These are phyloP conservation scores for Suhomyces maxii DNA, from an alignment of 1,139 yeast species.

Conservation along the genomic window DNA sequence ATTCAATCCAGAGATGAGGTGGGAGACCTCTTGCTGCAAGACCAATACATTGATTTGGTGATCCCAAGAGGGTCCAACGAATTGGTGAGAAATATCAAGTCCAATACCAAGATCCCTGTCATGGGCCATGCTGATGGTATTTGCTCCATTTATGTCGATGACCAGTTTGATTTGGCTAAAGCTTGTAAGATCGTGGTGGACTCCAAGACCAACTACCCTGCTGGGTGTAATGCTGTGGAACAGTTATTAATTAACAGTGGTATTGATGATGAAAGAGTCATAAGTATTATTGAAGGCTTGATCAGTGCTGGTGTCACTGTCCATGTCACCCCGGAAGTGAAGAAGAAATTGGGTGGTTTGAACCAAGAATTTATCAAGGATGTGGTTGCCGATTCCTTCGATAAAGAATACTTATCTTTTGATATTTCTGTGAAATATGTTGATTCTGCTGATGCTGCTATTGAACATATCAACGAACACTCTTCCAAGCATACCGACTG, in stretches of 20 bases:
- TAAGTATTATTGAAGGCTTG: slow-evolving; percentile 48
- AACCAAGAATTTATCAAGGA: slow-evolving; percentile 24
- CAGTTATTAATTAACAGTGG: slow-evolving; percentile 68
- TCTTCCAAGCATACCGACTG: slow-evolving; percentile 97
- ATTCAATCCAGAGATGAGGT: slow-evolving; percentile 90
- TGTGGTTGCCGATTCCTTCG: slow-evolving; percentile 56
- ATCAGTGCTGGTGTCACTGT: slow-evolving; percentile 68
- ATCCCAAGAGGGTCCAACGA: slow-evolving; percentile 97
- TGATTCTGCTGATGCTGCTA: slow-evolving; percentile 63
- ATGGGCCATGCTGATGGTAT: slow-evolving; percentile 99
- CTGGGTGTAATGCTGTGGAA: slow-evolving; percentile 97
- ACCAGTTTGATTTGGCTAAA: slow-evolving; percentile 70
- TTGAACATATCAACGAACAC: slow-evolving; percentile 79
- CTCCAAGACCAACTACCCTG: slow-evolving; percentile 94
- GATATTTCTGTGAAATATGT: slow-evolving; percentile 76
- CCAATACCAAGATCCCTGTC: slow-evolving; percentile 90
- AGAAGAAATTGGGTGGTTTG: slow-evolving; percentile 16
- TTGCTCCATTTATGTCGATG: slow-evolving; percentile 83
- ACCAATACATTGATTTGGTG: slow-evolving; percentile 87
- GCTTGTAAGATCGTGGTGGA: slow-evolving; percentile 77
- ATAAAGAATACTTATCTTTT: slow-evolving; percentile 77
- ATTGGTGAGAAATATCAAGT: slow-evolving; percentile 81
- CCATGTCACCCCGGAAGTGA: slow-evolving; percentile 62
- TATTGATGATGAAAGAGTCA: slow-evolving; percentile 42
- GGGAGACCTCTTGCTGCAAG: slow-evolving; percentile 78